Conservation (phyloP, 2,329 filamentous ascomycete genomes). For the Phaeosphaeria sp. region DNA sequence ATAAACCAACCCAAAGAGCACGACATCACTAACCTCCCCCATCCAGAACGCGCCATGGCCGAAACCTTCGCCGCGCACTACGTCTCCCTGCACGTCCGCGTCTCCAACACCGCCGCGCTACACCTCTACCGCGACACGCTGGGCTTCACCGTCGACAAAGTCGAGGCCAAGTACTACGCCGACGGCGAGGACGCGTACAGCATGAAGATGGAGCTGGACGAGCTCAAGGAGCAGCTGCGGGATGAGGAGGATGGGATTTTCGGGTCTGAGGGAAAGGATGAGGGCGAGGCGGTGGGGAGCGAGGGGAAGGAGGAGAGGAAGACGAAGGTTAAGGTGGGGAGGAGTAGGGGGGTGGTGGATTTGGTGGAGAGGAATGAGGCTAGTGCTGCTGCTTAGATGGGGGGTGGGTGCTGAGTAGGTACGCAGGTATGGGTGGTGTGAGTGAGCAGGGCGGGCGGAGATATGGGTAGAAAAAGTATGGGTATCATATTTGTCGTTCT, state of each 20-base stretch:
- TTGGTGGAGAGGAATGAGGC: slow-evolving; percentile 74
- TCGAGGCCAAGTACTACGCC: slow-evolving; percentile 91
- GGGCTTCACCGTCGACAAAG: slow-evolving; percentile 48
- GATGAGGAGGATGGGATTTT: slow-evolving; percentile 47
- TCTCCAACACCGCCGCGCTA: slow-evolving; percentile 90
- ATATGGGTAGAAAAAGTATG: not conserved
- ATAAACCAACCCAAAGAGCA: no score
- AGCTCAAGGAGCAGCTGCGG: slow-evolving; percentile 62
- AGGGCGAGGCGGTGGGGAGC: slow-evolving; percentile 43
- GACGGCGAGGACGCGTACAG: slow-evolving; percentile 95
- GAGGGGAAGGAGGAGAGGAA: slow-evolving; percentile 49
- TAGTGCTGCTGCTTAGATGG: slow-evolving; percentile 9
- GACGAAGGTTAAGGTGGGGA: slow-evolving; percentile 83
- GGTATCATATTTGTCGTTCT: not conserved
- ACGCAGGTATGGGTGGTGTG: no score
- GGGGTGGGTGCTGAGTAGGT: not conserved
- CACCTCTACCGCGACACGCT: slow-evolving; percentile 82
- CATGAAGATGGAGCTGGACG: slow-evolving; percentile 84
- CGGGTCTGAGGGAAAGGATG: slow-evolving; percentile 48
- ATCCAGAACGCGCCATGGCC: slow-evolving; percentile 88
- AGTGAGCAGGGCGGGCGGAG: no score
- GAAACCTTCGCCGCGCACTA: slow-evolving; percentile 91
- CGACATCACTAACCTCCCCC: not conserved
- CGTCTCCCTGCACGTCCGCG: slow-evolving; percentile 93
- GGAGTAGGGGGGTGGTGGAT: slow-evolving; percentile 79